phyloP scores from a whole-genome alignment of 306 rosid genomes.

The Sechiopsis laciniata region DNA sequence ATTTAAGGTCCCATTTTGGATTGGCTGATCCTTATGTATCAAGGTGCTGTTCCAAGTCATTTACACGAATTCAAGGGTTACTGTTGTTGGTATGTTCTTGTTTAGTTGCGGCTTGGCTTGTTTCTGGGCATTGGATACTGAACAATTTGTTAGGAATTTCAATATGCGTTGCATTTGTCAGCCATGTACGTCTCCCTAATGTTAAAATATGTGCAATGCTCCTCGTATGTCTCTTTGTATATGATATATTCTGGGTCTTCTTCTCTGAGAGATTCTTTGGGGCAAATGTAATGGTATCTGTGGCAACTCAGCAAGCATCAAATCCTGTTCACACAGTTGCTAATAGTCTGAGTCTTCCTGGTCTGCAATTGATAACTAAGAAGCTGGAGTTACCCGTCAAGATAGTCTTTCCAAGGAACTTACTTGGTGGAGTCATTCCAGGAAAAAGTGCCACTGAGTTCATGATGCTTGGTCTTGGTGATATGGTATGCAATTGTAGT shows the following conservation, averaged over 20 bases:
- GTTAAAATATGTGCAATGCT: constrained; percentile 95
- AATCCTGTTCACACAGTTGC: constrained; percentile 98
- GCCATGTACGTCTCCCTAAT: constrained; percentile 96
- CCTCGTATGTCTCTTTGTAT: constrained; percentile 73
- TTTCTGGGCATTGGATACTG: constrained; percentile 90
- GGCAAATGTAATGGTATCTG: constrained; percentile 97
- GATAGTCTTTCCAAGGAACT: constrained; percentile 91
- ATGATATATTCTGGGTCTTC: constrained; percentile 98
- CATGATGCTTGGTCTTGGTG: constrained; percentile 99
- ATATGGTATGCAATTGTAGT: constrained; percentile 60
- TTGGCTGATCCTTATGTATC: constrained; percentile 87
- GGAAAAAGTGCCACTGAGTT: constrained; percentile 68
- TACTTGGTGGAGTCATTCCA: constrained; percentile 70
- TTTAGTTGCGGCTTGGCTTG: constrained; percentile 83
- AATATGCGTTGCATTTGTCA: constrained; percentile 89
- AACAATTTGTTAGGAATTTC: constrained; percentile 91
- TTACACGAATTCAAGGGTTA: constrained; percentile 67
- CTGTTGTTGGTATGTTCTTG: constrained; percentile 52
- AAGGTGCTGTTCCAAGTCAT: constrained; percentile 86
- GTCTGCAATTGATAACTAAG: constrained; percentile 81
- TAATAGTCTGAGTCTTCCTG: constrained; percentile 91
- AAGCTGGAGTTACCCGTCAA: constrained; percentile 96
- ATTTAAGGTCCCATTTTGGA: constrained; percentile 63
- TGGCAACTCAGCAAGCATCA: constrained; percentile 91
- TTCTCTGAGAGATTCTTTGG: constrained; percentile 96